Conservation (phyloP, 495 filamentous ascomycete genomes). For the Penicillium mononematosum region DNA sequence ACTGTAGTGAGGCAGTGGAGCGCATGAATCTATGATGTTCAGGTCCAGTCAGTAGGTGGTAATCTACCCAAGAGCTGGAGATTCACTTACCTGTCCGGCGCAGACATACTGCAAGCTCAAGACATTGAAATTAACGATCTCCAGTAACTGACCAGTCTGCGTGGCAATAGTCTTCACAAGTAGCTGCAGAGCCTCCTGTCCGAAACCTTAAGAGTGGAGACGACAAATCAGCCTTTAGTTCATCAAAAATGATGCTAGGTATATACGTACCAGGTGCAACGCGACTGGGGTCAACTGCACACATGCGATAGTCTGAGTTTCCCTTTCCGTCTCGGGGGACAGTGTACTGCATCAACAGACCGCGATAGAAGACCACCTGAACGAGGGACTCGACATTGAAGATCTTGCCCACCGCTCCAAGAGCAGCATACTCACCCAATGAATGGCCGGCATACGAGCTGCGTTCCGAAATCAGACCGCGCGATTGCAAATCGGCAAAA, state of each 20-base stretch:
- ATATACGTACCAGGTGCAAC: no score
- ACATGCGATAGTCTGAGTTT: background rate
- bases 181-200: constrained; percentile 15
- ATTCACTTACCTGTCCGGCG: no score
- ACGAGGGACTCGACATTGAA: constrained; percentile 30
- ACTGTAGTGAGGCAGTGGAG: background rate
- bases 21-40: no score
- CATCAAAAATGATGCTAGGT: no score
- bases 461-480: constrained; percentile 27
- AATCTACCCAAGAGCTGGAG: no score
- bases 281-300: background rate
- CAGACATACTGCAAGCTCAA: no score
- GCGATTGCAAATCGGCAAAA: constrained; percentile 30
- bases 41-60: no score
- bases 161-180: constrained; percentile 25
- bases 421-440: constrained; percentile 40
- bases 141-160: constrained; percentile 28
- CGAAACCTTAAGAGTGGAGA: constrained; percentile 19
- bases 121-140: constrained; percentile 37
- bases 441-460: constrained; percentile 42
- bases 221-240: no score
- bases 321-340: constrained; percentile 27
- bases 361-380: constrained; percentile 42
- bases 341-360: constrained; percentile 40
- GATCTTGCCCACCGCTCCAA: constrained; percentile 26